phyloP scores from a whole-genome alignment of 495 filamentous ascomycete genomes.

The Annulohypoxylon maeteangense region DNA sequence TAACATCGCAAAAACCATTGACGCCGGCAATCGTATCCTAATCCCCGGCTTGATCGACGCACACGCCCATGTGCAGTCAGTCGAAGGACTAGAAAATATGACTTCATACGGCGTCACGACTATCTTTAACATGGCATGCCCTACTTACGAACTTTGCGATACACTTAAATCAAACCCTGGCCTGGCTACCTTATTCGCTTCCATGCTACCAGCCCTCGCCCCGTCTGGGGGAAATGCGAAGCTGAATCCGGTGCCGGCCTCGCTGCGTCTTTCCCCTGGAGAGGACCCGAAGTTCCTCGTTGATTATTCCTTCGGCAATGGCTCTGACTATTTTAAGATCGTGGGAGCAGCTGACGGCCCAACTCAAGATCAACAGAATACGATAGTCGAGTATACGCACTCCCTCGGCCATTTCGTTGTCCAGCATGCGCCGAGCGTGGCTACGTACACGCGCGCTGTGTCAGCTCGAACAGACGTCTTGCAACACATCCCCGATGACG shows the following conservation, averaged over 20 bases:
- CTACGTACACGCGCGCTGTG: constrained; percentile 42
- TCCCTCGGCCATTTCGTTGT: constrained; percentile 41
- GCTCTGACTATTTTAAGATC: constrained; percentile 57
- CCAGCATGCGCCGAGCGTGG: constrained; percentile 44
- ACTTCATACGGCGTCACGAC: constrained; percentile 53
- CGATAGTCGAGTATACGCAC: constrained; percentile 42
- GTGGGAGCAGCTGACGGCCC: constrained; percentile 48
- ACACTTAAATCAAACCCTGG: constrained; percentile 43
- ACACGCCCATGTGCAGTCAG: constrained; percentile 42
- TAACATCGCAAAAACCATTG: constrained; percentile 33
- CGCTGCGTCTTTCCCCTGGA: constrained; percentile 40
- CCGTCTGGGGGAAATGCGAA: constrained; percentile 37
- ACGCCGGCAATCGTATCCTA: constrained; percentile 46
- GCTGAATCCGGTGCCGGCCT: constrained; percentile 28
- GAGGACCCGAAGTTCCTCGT: constrained; percentile 48
- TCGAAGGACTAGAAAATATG: constrained; percentile 40
- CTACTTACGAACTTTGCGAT: constrained; percentile 41
- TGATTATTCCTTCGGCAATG: constrained; percentile 47
- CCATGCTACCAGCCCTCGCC: constrained; percentile 42
- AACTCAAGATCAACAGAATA: constrained; percentile 44
- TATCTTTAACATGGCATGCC: constrained; percentile 50
- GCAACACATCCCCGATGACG: constrained; percentile 52
- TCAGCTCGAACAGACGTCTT: constrained; percentile 45
- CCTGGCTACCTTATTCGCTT: constrained; percentile 41
- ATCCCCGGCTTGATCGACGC: constrained; percentile 54